Evolutionary conservation across 2,329 filamentous ascomycete genomes (phyloP).

Genomic region (Fusarium torulosum): DNA sequence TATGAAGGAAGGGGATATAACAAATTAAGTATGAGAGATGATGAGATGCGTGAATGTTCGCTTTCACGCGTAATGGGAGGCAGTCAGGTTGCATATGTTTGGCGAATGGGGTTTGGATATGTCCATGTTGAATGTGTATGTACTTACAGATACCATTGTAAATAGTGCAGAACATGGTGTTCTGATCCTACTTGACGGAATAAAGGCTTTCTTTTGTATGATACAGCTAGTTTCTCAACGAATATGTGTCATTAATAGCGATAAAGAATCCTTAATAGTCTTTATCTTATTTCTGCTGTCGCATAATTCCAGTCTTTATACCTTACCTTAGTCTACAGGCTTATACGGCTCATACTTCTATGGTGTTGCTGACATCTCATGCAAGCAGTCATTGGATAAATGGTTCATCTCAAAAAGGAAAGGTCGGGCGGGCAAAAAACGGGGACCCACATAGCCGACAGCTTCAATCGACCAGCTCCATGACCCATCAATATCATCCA

Average conservation of each 20-base stretch:
- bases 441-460: constrained; percentile 44
- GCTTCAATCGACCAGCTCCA: constrained; percentile 48
- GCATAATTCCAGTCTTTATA: no score
- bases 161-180: constrained; percentile 35
- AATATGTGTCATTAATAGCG: not conserved
- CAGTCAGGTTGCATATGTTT: constrained; percentile 25
- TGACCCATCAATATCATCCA: constrained; percentile 35
- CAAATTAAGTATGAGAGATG: constrained; percentile 34
- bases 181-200: constrained; percentile 27
- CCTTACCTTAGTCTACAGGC: no score
- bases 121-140: constrained; percentile 36
- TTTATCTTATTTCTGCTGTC: no score
- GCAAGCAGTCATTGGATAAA: constrained; percentile 7
- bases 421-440: constrained; percentile 42
- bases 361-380: constrained; percentile 13
- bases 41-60: constrained; percentile 38
- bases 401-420: constrained; percentile 36
- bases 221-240: not conserved
- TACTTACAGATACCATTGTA: constrained; percentile 41
- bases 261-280: not conserved
- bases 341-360: no score
- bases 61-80: constrained; percentile 32
- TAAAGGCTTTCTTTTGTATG: constrained; percentile 19
- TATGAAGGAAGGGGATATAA: constrained; percentile 25
- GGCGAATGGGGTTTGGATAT: constrained; percentile 46